Evolutionary conservation across 495 filamentous ascomycete genomes (phyloP), one percentile per base, ranked within the genome.

Genomic region (Hyaloscypha variabilis): DNA sequence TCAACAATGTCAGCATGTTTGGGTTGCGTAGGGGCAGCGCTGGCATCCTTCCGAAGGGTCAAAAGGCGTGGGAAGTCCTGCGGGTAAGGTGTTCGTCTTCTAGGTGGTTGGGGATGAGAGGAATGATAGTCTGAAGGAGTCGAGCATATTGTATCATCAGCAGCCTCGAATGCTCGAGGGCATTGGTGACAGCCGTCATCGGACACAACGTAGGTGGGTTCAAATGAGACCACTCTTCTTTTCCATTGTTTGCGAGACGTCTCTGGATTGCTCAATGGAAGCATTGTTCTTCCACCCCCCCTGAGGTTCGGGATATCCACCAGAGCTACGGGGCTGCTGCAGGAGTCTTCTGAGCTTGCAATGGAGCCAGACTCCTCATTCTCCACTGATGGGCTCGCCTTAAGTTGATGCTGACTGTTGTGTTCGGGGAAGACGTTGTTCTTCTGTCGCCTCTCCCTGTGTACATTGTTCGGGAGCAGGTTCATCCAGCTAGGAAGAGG

Each of bases 401-500:
- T 19, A 42, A 17, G 19, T 29, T 31, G 25, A 14, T 57, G 29
- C 13, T 49, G 25, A 25, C 13, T n/a, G 8, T 31, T 10, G 56
- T 21, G 34, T 14, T 46, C 36, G 31, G 17, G 11, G 28, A 11
- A 8, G 29, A 13, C 10, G 13, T n/a, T 30, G 28, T 28, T 36
- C 57, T 36, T 26, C 8, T 67, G 29, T n/a, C 57, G 53, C 34
- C 69, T 60, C 36, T 64, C 59, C 39, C 63, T 50, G 17, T 58
- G 34, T 6, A 68, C 50, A 55, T 74, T 70, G 23, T 54, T 75
- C 8, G 75, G 73, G 25, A 76, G 72, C 54, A 76, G 67, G 34
- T 67, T 72, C 77, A 82, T 81, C 77, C 77, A 82, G 25, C 64
- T 66, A 8, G 80, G 79, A n/a, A 82, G 74, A 8, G 78, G 75